A percentile compares a stretch with the other conserved stretches of the same genome.
These are phyloP conservation scores for Tremella mesenterica DNA, from an alignment of 768 basidiomycete genomes.

Conservation along the genomic window DNA sequence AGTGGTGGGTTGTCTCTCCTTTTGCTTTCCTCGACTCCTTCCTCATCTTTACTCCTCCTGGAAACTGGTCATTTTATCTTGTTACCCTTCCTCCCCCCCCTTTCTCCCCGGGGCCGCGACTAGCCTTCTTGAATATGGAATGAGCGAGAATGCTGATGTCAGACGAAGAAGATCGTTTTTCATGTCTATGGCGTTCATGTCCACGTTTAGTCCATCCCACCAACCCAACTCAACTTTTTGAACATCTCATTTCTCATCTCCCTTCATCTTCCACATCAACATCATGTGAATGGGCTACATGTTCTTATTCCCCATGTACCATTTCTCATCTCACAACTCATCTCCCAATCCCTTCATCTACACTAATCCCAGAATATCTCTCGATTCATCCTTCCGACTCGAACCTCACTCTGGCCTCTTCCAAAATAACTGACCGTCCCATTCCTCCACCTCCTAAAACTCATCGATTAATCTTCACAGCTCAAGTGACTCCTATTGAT, in stretches of 20 bases:
- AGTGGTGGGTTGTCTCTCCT: slow-evolving; percentile 27
- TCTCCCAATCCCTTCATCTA: slow-evolving; percentile 53
- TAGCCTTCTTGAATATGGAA: background rate
- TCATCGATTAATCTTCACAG: slow-evolving; percentile 51
- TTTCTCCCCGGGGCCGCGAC: too few relatives aligned
- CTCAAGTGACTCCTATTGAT: slow-evolving; percentile 47
- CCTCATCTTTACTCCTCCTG: background rate
- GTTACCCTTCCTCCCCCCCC: too few relatives aligned
- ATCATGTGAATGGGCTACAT: slow-evolving; percentile 65
- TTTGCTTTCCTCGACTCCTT: background rate
- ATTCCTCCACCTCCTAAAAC: slow-evolving; percentile 64
- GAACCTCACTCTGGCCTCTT: background rate
- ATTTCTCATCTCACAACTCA: slow-evolving; percentile 54
- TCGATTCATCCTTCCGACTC: slow-evolving; percentile 21
- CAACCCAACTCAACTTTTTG: slow-evolving; percentile 16
- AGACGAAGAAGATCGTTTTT: slow-evolving; percentile 55
- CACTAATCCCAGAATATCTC: slow-evolving; percentile 15
- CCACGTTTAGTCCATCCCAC: slow-evolving; percentile 2
- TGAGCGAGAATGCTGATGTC: slow-evolving; percentile 52
- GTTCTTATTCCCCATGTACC: slow-evolving; percentile 51
- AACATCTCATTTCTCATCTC: slow-evolving; percentile 51
- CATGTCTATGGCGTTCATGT: slow-evolving; percentile 64
- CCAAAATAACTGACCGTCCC: slow-evolving; percentile 54
- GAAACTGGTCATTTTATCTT: background rate
- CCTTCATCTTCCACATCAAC: slow-evolving; percentile 55